Evolutionary conservation across 257 asterid genomes (phyloP).

Genomic region (Nicotiana otophora): DNA sequence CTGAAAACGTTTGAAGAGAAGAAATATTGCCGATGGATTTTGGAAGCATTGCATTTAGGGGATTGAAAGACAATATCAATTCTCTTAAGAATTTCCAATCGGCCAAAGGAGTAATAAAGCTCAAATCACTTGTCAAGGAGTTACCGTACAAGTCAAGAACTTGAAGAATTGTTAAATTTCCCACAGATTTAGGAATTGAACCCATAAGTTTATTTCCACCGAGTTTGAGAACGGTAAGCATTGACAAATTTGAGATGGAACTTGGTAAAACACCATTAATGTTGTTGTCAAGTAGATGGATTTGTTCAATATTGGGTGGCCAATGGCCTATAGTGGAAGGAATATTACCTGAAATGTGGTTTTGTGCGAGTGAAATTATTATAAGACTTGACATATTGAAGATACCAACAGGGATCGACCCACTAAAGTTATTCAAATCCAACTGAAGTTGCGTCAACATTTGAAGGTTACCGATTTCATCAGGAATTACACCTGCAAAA

Average conservation of each 20-base stretch:
- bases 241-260: slow-evolving; percentile 21
- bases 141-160: slow-evolving; percentile 1
- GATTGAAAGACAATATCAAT: background rate
- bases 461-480: slow-evolving; percentile 23
- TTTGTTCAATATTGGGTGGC: slow-evolving; percentile 4
- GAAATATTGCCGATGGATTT: background rate
- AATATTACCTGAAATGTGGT: slow-evolving; percentile 25
- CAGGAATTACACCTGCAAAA: slow-evolving; percentile 24
- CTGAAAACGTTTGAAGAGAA: background rate
- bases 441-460: slow-evolving; percentile 10
- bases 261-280: slow-evolving; percentile 15
- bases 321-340: slow-evolving; percentile 12
- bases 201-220: background rate
- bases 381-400: slow-evolving; percentile 23
- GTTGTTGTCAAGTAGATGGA: background rate
- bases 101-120: slow-evolving; percentile 25
- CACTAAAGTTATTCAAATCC: slow-evolving; percentile 13
- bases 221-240: background rate
- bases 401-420: slow-evolving; percentile 17
- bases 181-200: slow-evolving; percentile 15
- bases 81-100: slow-evolving; percentile 13
- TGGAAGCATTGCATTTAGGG: background rate
- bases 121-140: slow-evolving; percentile 1
- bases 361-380: slow-evolving; percentile 13
- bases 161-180: background rate